Base-by-base conservation (phyloP, 768 basidiomycete species). In the Serendipita vermifera region DNA sequence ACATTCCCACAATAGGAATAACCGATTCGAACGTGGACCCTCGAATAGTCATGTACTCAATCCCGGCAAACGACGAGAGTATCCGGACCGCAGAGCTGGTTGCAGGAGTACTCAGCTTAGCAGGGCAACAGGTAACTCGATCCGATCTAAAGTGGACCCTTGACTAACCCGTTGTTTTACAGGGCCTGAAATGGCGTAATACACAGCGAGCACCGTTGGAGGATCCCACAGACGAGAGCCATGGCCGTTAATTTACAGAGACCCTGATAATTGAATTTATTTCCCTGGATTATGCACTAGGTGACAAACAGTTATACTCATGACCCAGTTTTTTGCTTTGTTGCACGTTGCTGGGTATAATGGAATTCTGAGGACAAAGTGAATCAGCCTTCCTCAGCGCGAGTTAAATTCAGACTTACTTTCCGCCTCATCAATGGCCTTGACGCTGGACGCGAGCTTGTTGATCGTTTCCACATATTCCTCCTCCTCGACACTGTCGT, bases 61-160 rank as follows among this genome's bases (percentile, higher is more conserved):
- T 99, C 64, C 93, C 92, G 0, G 92, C 89, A n/a, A 99, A 98
- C 68, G 90, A 94, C 70, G 96, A 99, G 70, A 90, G 81, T 65
- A 77, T 84, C 7, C 79, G 92, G 41, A 85, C 92, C 14, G 89
- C 90, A 39, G 94, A 98, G 64, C 72, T 99, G 38, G 78, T 99
- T 57, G 81, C 84, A 1, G 94, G 94, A 9, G 80, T 96, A 6
- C 72, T 99, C 57, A 89, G 90, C 61, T 77, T 96, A 59, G 96
- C 96, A 2, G 85, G 90, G 2, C 64, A 71, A 58, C 71, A 73
- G 48, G 75, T 51, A 51, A n/a, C n/a, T n/a, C 46, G 27, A n/a
- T 29, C 29, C 20, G 11, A 43, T 4, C n/a, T 51, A 26, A n/a
- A n/a, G n/a, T n/a, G n/a, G n/a, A n/a, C n/a, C n/a, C n/a, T n/a